Conservation (phyloP, 2,329 filamentous ascomycete genomes). For the Diaporthe citrichinensis region DNA sequence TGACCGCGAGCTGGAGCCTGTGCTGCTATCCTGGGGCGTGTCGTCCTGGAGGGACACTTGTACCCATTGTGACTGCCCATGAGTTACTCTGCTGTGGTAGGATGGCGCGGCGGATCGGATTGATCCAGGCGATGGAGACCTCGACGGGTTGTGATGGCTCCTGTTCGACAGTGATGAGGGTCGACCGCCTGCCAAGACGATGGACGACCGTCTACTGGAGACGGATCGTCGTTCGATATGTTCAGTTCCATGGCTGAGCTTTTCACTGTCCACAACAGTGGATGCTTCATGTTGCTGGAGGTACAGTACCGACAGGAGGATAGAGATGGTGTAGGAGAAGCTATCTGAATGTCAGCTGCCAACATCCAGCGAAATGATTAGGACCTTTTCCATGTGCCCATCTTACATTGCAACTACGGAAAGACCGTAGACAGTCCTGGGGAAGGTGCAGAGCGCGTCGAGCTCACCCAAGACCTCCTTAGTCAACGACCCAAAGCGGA, state of each 20-base stretch:
- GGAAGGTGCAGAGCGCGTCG: constrained; percentile 41
- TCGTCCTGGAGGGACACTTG: not conserved
- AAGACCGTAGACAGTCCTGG: constrained; percentile 42
- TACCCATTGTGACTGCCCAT: not conserved
- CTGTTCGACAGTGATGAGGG: constrained; percentile 18
- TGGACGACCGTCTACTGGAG: constrained; percentile 3
- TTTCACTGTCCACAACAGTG: constrained; percentile 11
- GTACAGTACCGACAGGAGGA: constrained; percentile 39
- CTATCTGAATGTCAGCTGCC: constrained; percentile 16
- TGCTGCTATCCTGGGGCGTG: constrained; percentile 5
- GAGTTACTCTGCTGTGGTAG: constrained; percentile 18
- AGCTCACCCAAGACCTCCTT: constrained; percentile 38
- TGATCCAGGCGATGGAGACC: constrained; percentile 31
- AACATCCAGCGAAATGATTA: rapidly evolving
- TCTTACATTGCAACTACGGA: constrained; percentile 43
- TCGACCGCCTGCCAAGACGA: not conserved
- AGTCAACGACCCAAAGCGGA: constrained; percentile 37
- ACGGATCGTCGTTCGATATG: not conserved
- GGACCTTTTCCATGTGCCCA: not conserved
- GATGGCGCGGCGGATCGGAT: constrained; percentile 31
- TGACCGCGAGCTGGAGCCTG: constrained; percentile 8
- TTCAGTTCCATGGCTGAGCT: not conserved
- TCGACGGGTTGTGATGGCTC: not conserved
- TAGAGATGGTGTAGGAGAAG: constrained; percentile 42
- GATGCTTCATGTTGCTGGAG: constrained; percentile 29